Evolutionary conservation across 805 yeast genomes (phyloP), one percentile per base, ranked within the genome.

Genomic region (Candida ortonii): DNA sequence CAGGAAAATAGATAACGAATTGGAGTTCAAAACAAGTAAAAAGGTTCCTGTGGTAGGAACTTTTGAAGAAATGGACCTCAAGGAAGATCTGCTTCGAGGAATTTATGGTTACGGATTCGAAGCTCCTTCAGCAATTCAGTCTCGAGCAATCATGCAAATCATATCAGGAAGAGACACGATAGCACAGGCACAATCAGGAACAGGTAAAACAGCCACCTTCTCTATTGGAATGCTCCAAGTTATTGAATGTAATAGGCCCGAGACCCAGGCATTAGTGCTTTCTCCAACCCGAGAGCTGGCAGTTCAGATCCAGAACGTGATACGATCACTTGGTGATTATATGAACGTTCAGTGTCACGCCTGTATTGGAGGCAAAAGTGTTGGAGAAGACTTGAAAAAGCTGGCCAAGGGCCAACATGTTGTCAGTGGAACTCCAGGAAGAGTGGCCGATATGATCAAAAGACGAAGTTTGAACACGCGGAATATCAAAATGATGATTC

Each of bases 251-350:
- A 68, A 70, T 49, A 68, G 73, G 59, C 75, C 79, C 62, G 74
- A 80, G 44, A 80, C 94, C 47, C 97, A 88, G 74, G 97, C 96
- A 43, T 75, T 93, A 60, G 87, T 93, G 50, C 75, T 90, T 51
- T 90, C 96, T 38, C 97, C 98, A 55, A 90, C 98, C 50, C 83
- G 98, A 72, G 98, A 90, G 73, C 77, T 93, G 64, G 97, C 97
- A 31, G 71, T 80, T 51, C 98, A 93, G 74, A 93, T 93, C 62
- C 95, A 87, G 69, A 85, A 81, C 62, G 98, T 93, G 52, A 86
- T 90, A 34, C 72, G 80, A 60, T 84, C 89, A 51, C 75, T 93
- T 52, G 97, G 97, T 48, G 78, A 79, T 65, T 86, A 84, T 73
- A 79, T 93, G 82, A 81, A 86, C 57, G 76, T 90, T 43, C 78